Evolutionary conservation across 164 flowering plant species (phyloP), one percentile per base, ranked within the genome.

Genomic region (Buxus sempervirens): DNA sequence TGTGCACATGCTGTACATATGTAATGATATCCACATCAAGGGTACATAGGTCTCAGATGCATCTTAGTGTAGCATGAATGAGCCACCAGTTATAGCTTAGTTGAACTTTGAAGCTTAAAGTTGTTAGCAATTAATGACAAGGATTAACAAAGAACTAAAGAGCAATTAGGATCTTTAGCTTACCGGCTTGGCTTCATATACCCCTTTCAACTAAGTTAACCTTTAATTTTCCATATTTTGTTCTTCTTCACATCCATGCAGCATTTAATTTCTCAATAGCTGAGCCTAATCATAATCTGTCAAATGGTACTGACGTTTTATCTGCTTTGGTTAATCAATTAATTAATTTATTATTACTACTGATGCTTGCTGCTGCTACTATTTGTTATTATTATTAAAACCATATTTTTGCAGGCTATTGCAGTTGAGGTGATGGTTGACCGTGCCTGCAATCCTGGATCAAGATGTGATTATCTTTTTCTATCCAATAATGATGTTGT

Each of bases 361-460:
- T 32, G 38, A 3, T 32, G 3, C 38, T 32, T 3, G 38, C 38
- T 32, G 38, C 38, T 32, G 38, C 38, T 32, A 3, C 5, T 32
- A 32, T 7, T 32, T 3, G n/a, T n/a, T 7, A 32, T 32, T 7
- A 32, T 7, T 32, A 32, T 32, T 32, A n/a, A n/a, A n/a, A n/a
- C n/a, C n/a, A n/a, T 32, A 32, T 45, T 45, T 68, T 45, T 69
- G 25, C 86, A 90, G 93, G 86, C 79, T 65, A 75, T 90, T 60
- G 85, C 83, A 53, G 59, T 80, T 73, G 92, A 90, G 70, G 58
- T 90, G 64, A 71, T 76, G 48, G 82, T 81, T 69, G 86, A 84
- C 58, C 60, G 38, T 36, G 73, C 67, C 64, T 77, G 66, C 27
- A 38, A 28, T 60, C 67, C 69, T 51, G 81, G 69, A 38, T 77